phyloP scores from a whole-genome alignment of 2,329 filamentous ascomycete species.

The Talaromyces sp. region DNA sequence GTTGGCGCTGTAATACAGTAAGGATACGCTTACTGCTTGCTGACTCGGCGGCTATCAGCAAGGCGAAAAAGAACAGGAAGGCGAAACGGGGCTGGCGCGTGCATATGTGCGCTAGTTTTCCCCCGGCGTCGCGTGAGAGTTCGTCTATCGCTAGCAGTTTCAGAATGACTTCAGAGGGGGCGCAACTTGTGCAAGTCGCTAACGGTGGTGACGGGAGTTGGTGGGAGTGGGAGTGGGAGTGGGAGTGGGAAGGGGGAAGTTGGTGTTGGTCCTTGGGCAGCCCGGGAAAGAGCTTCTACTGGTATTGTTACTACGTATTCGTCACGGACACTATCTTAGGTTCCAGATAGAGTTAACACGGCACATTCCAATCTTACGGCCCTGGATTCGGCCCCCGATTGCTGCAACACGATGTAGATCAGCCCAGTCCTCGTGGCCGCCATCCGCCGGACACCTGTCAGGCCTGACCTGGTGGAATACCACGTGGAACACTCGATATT shows the following conservation, averaged over 20 bases:
- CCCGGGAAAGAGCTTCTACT: background rate
- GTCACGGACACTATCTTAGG: background rate
- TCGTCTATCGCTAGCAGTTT: background rate
- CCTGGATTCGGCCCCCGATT: background rate
- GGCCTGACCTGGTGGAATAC: background rate
- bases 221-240: background rate
- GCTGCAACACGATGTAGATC: constrained; percentile 1
- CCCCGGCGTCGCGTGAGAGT: background rate
- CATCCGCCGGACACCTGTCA: constrained; percentile 7
- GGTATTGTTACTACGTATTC: no score
- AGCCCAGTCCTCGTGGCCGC: constrained; percentile 10
- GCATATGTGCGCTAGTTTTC: background rate
- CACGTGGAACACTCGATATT: background rate
- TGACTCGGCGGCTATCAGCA: background rate
- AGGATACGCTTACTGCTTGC: background rate
- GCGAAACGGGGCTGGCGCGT: background rate
- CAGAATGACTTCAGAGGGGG: background rate
- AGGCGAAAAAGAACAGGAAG: constrained; percentile 1
- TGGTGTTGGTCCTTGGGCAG: background rate
- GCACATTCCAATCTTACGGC: background rate
- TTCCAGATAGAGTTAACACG: background rate
- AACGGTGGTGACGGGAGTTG: background rate
- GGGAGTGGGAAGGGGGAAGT: background rate
- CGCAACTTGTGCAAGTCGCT: background rate
- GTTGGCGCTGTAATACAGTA: background rate